Evolutionary conservation across 352 stramenopile genomes (phyloP).

Genomic region (Phytophthora chlamydospora): DNA sequence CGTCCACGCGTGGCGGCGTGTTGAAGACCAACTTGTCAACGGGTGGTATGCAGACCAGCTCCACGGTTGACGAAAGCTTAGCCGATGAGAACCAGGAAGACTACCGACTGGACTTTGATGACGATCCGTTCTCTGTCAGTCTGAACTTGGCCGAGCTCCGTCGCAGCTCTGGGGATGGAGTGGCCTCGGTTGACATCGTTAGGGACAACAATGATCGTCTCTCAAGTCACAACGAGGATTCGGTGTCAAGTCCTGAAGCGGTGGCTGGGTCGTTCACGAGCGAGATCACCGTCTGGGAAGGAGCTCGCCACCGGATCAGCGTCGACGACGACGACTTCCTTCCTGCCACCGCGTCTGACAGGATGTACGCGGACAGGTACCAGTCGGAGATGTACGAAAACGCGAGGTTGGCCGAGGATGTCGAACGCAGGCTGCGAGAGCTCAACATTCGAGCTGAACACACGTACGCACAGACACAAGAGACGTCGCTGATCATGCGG

Average conservation of each 20-base stretch:
- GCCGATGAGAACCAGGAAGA: constrained; percentile 6
- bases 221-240: background rate
- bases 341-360: constrained; percentile 8
- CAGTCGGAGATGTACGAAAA: constrained; percentile 1
- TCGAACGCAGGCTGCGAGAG: constrained; percentile 21
- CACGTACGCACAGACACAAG: constrained; percentile 16
- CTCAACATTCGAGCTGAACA: constrained; percentile 23
- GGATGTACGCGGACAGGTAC: constrained; percentile 1
- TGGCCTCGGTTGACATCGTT: background rate
- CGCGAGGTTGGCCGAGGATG: background rate
- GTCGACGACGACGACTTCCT: constrained; percentile 35
- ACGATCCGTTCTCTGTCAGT: constrained; percentile 31
- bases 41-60: constrained; percentile 19
- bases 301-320: constrained; percentile 8
- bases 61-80: constrained; percentile 25
- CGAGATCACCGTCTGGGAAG: constrained; percentile 21
- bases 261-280: constrained; percentile 6
- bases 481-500: background rate
- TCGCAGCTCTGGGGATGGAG: constrained; percentile 16
- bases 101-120: constrained; percentile 32
- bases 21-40: constrained; percentile 25
- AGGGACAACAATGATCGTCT: too few species aligned
- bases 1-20: constrained; percentile 2
- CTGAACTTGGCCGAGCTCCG: constrained; percentile 29
- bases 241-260: constrained; percentile 11